Evolutionary conservation across 306 rosid species (phyloP).

Genomic region (Ormosia emarginata): DNA sequence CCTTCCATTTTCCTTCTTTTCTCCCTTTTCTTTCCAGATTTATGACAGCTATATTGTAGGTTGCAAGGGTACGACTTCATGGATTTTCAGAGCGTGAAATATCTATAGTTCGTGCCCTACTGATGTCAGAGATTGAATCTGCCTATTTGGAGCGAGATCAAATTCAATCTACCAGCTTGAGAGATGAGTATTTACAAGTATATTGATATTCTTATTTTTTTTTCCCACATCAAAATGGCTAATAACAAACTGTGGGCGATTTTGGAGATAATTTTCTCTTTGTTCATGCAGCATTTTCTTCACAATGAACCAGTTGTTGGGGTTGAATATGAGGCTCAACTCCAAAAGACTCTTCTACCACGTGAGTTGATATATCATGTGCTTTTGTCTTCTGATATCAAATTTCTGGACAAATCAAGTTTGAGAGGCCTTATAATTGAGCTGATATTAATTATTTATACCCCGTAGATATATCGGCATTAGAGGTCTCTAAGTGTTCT

Average conservation of each 20-base stretch:
- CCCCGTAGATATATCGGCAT: conserved; percentile 59
- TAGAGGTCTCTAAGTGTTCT: conserved; percentile 74
- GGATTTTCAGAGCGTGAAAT: conserved; percentile 94
- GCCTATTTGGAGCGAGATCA: conserved; percentile 97
- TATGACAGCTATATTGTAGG: conserved; percentile 48
- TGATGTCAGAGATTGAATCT: conserved; percentile 96
- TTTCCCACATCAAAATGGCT: conserved; percentile 12
- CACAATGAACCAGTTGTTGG: conserved; percentile 86
- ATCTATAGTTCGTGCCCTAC: conserved; percentile 68
- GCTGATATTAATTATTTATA: conserved; percentile 29
- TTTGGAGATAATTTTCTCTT: conserved; percentile 19
- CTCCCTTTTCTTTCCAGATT: neutral
- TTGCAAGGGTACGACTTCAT: conserved; percentile 83
- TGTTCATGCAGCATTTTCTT: conserved; percentile 80
- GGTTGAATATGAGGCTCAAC: conserved; percentile 93
- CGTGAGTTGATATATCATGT: conserved; percentile 50
- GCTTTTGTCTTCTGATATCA: conserved; percentile 1
- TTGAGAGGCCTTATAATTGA: neutral
- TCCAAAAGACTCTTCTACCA: conserved; percentile 92
- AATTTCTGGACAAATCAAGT: conserved; percentile 15
- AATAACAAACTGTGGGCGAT: conserved; percentile 3
- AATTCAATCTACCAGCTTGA: conserved; percentile 85
- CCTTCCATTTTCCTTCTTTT: conserved; percentile 2
- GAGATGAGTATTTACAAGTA: conserved; percentile 94
- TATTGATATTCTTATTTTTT: conserved; percentile 1